Evolutionary conservation across 2,329 filamentous ascomycete genomes (phyloP).

Genomic region (Aspergillus neoniger): DNA sequence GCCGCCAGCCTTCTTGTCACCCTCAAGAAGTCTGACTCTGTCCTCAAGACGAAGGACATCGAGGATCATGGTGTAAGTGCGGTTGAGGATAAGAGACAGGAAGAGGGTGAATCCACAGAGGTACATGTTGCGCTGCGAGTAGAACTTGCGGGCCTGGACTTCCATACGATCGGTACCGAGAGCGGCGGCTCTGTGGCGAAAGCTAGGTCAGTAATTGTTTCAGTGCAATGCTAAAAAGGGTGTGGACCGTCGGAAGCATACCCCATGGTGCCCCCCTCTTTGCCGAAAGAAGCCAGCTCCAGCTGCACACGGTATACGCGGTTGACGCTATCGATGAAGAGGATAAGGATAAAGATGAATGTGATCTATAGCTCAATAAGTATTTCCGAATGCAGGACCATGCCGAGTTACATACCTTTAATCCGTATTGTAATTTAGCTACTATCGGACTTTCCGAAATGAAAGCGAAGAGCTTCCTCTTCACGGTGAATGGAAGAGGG

Average conservation of each 20-base stretch:
- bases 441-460: slow-evolving; percentile 84
- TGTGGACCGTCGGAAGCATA: slow-evolving; percentile 39
- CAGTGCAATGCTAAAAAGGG: background rate
- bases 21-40: slow-evolving; percentile 81
- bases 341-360: slow-evolving; percentile 97
- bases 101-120: slow-evolving; percentile 99
- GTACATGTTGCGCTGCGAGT: slow-evolving; percentile 99
- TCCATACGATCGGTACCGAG: slow-evolving; percentile 95
- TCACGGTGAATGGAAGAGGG: slow-evolving; percentile 82
- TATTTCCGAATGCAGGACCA: background rate
- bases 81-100: slow-evolving; percentile 95
- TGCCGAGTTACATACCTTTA: slow-evolving; percentile 65
- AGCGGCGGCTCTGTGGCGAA: slow-evolving; percentile 60
- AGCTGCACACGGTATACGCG: slow-evolving; percentile 96
- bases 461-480: slow-evolving; percentile 90
- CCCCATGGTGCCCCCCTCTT: slow-evolving; percentile 57
- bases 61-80: slow-evolving; percentile 96
- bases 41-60: slow-evolving; percentile 91
- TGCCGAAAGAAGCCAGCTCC: slow-evolving; percentile 74
- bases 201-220: background rate
- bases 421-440: slow-evolving; percentile 92
- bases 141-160: slow-evolving; percentile 99
- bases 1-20: slow-evolving; percentile 58
- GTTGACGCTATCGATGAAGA: slow-evolving; percentile 95
- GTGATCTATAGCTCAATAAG: slow-evolving; percentile 64